Evolutionary conservation across 2,329 filamentous ascomycete species (phyloP), one percentile per base, ranked within the genome.

Genomic region (Plenodomus biglobosus): DNA sequence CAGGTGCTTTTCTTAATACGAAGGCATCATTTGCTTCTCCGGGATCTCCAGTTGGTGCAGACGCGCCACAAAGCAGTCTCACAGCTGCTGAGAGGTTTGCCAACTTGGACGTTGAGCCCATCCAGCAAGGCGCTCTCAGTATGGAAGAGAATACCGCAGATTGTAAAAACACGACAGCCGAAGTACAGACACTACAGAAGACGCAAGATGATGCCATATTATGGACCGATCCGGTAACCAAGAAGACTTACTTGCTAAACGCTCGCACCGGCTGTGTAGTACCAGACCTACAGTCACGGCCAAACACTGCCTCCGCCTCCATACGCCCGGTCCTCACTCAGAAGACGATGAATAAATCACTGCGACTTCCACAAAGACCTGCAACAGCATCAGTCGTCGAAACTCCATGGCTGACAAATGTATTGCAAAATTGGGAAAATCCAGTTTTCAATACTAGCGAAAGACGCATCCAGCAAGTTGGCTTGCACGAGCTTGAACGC

Each of bases 391-490:
- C 50, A 6, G 27, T 39, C 8, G 40, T 40, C 13, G 51, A 55
- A 10, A 62, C 55, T 2, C 58, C 61, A 8, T 90, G 86, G 87
- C 72, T 91, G 2, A 75, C 78, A 8, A 73, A 78, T 6, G 60
- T 92, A 6, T 70, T 90, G 1, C 68, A 77, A 30, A 76, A 75
- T 8, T 95, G 90, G 89, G 72, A 86, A 8, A 95, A 92, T 50
- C 89, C 90, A 0, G 75, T 89, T 0, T 96, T 95, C 65, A 72
- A 78, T n/a, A 68, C 68, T 1, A 68, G 75, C 13, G 75, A 80
- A 55, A 66, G 69, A 36, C 62, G 63, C 13, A 75, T 82, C 44
- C 70, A 61, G 38, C 70, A 71, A 42, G 50, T 73, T n/a, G 60
- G 58, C 3, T 36, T 66, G n/a, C 64, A 58, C 39, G 60, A 43